phyloP scores from a whole-genome alignment of 1,139 yeast species.

The Yamadazyma songkhlaensis region DNA sequence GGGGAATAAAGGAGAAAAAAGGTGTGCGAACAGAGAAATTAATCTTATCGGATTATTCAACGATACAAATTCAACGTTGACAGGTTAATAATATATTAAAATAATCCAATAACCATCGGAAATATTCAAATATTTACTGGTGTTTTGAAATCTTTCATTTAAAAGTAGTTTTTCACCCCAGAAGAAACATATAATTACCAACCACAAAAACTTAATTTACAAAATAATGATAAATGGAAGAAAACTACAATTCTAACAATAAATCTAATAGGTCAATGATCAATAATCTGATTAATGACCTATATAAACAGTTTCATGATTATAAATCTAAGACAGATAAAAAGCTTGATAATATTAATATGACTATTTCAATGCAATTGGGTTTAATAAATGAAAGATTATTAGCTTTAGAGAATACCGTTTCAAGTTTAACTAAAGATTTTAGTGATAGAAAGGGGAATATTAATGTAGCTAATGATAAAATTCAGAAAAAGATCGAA shows the following conservation, averaged over 20 bases:
- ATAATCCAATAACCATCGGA: neutral
- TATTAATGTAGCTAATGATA: slow-evolving; percentile 5
- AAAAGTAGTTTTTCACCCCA: neutral
- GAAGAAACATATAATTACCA: neutral
- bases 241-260: slow-evolving; percentile 1
- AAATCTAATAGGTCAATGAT: neutral
- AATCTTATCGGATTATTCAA: neutral
- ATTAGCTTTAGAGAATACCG: slow-evolving; percentile 12
- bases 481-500: slow-evolving; percentile 13
- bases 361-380: slow-evolving; percentile 22
- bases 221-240: slow-evolving; percentile 10
- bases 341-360: slow-evolving; percentile 18
- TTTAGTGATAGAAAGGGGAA: slow-evolving; percentile 2
- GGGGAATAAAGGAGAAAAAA: neutral
- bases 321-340: slow-evolving; percentile 21
- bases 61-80: neutral
- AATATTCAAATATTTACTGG: neutral
- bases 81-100: neutral
- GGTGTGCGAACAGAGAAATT: neutral
- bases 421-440: slow-evolving; percentile 6
- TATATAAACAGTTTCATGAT: slow-evolving; percentile 15
- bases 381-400: slow-evolving; percentile 25
- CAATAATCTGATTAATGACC: slow-evolving; percentile 4
- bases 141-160: neutral
- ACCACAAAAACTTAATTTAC: neutral